Evolutionary conservation across 345 rosid genomes (phyloP).

Genomic region (Lepidium aucheri): DNA sequence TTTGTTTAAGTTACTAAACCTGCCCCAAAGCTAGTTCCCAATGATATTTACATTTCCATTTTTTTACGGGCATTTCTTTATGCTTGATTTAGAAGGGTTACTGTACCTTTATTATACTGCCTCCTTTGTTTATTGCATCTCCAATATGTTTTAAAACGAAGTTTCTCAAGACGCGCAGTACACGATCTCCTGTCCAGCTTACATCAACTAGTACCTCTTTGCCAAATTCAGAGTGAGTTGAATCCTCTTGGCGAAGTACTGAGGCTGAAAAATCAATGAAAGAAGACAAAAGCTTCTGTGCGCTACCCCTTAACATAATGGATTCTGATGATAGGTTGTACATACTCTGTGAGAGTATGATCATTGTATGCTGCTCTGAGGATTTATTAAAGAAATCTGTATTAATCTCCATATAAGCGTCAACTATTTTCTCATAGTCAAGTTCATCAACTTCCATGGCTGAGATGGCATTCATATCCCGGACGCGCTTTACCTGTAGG

Average conservation of each 20-base stretch:
- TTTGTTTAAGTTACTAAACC: too few species aligned
- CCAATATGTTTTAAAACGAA: conserved; percentile 66
- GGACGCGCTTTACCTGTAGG: conserved; percentile 60
- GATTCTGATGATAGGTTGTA: conserved; percentile 29
- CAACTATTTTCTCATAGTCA: conserved; percentile 62
- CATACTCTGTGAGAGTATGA: conserved; percentile 71
- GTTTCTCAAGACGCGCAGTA: conserved; percentile 44
- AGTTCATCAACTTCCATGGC: conserved; percentile 64
- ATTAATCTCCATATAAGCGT: conserved; percentile 59
- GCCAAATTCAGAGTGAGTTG: conserved; percentile 17
- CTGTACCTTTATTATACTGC: conserved; percentile 40
- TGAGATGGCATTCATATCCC: conserved; percentile 65
- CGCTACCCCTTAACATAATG: conserved; percentile 47
- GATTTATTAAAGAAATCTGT: conserved; percentile 40
- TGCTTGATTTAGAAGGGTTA: not conserved
- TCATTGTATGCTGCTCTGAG: conserved; percentile 47
- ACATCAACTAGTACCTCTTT: conserved; percentile 31
- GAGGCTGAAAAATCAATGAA: conserved; percentile 64
- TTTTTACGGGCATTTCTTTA: too few species aligned
- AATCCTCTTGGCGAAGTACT: conserved; percentile 34
- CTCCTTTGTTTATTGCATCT: conserved; percentile 46
- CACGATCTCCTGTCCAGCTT: conserved; percentile 49
- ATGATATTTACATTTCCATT: too few species aligned
- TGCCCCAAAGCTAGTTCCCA: too few species aligned
- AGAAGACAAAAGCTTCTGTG: conserved; percentile 55